These are phyloP conservation scores for Colletotrichum phormii DNA, from an alignment of 2,329 filamentous ascomycete species.

Conservation along the genomic window DNA sequence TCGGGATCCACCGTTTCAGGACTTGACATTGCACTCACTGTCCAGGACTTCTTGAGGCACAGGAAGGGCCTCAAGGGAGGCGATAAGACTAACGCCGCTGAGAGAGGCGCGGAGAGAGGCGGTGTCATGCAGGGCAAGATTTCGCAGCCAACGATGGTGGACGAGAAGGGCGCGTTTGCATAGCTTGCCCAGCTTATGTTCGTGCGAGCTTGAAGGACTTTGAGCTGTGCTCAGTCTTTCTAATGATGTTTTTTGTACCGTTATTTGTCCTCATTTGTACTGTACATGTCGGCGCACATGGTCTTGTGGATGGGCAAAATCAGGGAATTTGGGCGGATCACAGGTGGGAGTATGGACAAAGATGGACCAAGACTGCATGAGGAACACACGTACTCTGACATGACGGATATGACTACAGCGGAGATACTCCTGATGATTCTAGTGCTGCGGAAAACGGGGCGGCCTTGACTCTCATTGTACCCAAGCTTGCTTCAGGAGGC, in stretches of 20 bases:
- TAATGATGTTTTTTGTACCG: no score
- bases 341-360: not conserved
- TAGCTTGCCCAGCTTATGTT: not conserved
- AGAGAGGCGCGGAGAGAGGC: not conserved
- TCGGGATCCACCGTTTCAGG: slow-evolving; percentile 40
- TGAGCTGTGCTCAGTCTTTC: slow-evolving; percentile 17
- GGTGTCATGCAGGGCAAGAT: slow-evolving; percentile 7
- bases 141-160: not conserved
- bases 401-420: not conserved
- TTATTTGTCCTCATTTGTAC: not conserved
- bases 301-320: not conserved
- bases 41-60: slow-evolving; percentile 14
- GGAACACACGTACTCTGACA: not conserved
- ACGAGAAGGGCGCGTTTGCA: slow-evolving; percentile 9
- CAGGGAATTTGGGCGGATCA: not conserved
- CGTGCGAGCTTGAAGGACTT: not conserved
- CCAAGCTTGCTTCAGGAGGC: slow-evolving; percentile 23
- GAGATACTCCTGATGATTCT: not conserved
- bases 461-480: slow-evolving; percentile 29
- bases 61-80: slow-evolving; percentile 22
- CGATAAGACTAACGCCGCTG: not conserved
- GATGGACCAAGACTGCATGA: not conserved
- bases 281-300: not conserved
- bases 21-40: slow-evolving; percentile 38
- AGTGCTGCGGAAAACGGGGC: not conserved